These are phyloP conservation scores for Phytophthora citrophthora DNA, from an alignment of 352 stramenopile species.

Conservation along the genomic window DNA sequence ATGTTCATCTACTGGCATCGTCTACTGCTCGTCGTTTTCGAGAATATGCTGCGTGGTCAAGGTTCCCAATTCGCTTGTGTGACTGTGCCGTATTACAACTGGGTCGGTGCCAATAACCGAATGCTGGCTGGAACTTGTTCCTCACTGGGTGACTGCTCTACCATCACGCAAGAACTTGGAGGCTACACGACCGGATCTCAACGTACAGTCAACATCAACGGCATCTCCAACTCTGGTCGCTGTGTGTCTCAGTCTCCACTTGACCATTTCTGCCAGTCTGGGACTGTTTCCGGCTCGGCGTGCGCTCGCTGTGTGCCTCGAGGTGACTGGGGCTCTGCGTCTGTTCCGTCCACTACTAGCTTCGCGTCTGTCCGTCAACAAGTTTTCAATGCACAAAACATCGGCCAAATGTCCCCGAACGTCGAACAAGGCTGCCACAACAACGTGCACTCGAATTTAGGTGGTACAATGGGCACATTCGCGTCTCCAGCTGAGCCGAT, in stretches of 20 bases:
- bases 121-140: conserved; percentile 44
- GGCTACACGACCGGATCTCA: conserved; percentile 30
- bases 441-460: conserved; percentile 60
- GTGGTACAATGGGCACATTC: conserved; percentile 55
- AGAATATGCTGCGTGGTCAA: conserved; percentile 84
- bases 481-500: conserved; percentile 60
- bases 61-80: conserved; percentile 62
- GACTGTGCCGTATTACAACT: conserved; percentile 86
- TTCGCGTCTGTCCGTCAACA: conserved; percentile 58
- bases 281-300: conserved; percentile 9
- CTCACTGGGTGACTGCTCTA: conserved; percentile 54
- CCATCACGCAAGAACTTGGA: conserved; percentile 48
- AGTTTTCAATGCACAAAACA: conserved; percentile 53
- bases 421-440: conserved; percentile 68
- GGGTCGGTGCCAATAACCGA: conserved; percentile 55
- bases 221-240: conserved; percentile 37
- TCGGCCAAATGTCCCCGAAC: conserved; percentile 54
- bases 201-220: conserved; percentile 54
- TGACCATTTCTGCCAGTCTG: conserved; percentile 65
- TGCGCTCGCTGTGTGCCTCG: conserved; percentile 62
- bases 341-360: conserved; percentile 41
- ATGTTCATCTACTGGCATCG: conserved; percentile 90
- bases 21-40: conserved; percentile 65
- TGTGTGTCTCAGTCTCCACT: conserved; percentile 48
- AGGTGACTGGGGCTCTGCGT: conserved; percentile 37